These are phyloP conservation scores for Carex myosuroides DNA, from an alignment of 176 grass and related monocot genomes.

Conservation along the genomic window DNA sequence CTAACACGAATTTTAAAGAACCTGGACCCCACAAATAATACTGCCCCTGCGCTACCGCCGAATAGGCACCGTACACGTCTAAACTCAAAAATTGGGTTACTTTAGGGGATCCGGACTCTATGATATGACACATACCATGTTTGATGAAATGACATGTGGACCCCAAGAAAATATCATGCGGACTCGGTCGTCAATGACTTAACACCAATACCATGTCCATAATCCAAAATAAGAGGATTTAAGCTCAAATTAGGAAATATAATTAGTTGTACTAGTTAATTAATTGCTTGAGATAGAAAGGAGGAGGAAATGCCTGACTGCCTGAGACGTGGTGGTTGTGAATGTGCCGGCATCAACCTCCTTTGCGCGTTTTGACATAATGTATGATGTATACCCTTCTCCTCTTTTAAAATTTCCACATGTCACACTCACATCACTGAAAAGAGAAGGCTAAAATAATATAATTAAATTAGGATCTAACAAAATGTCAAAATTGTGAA, in stretches of 20 bases:
- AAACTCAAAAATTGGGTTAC: too few species aligned
- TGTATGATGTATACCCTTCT: not conserved
- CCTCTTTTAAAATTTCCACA: not conserved
- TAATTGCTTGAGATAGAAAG: not conserved
- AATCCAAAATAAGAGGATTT: not conserved
- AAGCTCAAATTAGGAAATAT: not conserved
- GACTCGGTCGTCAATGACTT: not conserved
- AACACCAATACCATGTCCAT: not conserved
- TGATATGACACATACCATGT: not conserved
- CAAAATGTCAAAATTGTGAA: not conserved
- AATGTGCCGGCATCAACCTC: constrained; percentile 1
- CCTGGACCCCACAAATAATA: too few species aligned
- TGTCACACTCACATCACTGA: too few species aligned
- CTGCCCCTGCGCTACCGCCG: too few species aligned
- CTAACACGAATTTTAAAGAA: too few species aligned
- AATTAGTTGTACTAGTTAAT: not conserved
- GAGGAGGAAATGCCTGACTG: not conserved
- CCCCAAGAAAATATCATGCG: not conserved
- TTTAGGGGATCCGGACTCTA: too few species aligned
- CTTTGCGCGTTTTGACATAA: not conserved
- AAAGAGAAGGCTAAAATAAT: not conserved
- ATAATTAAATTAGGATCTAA: not conserved
- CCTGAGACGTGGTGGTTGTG: not conserved
- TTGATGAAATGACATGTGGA: not conserved
- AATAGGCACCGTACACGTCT: too few species aligned